These are phyloP conservation scores for Dichomitus squalens DNA, from an alignment of 1,284 basidiomycete genomes.

Conservation along the genomic window DNA sequence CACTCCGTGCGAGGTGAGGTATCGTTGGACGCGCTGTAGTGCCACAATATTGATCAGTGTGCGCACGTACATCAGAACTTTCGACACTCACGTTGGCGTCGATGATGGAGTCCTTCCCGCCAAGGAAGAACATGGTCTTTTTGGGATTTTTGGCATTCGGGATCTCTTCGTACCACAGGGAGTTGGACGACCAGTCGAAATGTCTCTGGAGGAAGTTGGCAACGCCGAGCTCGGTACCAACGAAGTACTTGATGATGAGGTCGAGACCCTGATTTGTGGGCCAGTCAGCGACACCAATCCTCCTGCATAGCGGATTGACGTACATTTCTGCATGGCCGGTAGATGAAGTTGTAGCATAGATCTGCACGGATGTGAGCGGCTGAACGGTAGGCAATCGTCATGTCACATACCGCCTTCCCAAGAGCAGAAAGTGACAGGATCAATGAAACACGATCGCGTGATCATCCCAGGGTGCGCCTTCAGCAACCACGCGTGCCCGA, in stretches of 20 bases:
- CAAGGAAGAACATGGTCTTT: conserved; percentile 72
- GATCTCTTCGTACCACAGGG: conserved; percentile 88
- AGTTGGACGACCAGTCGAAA: conserved; percentile 89
- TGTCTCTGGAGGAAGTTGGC: conserved; percentile 83
- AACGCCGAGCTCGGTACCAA: conserved; percentile 83
- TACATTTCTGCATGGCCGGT: conserved; percentile 65
- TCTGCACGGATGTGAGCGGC: conserved; percentile 44
- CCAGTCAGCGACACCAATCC: conserved; percentile 8
- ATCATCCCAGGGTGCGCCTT: conserved; percentile 75
- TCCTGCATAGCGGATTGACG: conserved; percentile 25
- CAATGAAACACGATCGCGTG: conserved; percentile 81
- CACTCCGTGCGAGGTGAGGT: conserved; percentile 78
- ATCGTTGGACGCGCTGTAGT: conserved; percentile 67
- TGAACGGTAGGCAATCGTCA: background rate
- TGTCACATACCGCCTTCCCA: conserved; percentile 78
- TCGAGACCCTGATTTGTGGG: conserved; percentile 62
- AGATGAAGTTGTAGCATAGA: conserved; percentile 88
- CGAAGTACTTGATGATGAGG: conserved; percentile 83
- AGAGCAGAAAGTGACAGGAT: conserved; percentile 86
- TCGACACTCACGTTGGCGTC: conserved; percentile 58
- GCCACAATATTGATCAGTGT: background rate
- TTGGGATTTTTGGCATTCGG: conserved; percentile 68
- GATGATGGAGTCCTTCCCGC: conserved; percentile 80
- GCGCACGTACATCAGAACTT: background rate
- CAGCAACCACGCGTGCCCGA: conserved; percentile 82